Evolutionary conservation across 768 basidiomycete species (phyloP).

Genomic region (Boletus edulis): DNA sequence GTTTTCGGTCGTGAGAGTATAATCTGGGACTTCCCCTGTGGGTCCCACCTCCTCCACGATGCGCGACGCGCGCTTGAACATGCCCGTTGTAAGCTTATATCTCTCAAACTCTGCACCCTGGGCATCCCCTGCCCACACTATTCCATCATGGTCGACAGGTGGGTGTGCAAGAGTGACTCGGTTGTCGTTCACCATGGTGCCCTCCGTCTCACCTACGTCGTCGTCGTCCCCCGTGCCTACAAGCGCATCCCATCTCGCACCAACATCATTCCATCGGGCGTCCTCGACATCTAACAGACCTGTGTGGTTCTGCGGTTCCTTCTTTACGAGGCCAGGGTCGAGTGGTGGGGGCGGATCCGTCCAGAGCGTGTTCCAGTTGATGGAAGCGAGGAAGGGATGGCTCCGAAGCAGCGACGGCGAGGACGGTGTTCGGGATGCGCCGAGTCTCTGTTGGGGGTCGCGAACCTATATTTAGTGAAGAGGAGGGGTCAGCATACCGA

Average conservation of each 20-base stretch:
- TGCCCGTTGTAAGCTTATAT: conserved; percentile 15
- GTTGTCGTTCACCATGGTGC: conserved; percentile 1
- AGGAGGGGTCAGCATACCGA: background rate
- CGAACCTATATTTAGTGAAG: conserved; percentile 43
- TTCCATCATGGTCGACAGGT: conserved; percentile 32
- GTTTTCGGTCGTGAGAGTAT: conserved; percentile 12
- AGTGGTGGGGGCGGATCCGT: conserved; percentile 55
- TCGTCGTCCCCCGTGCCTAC: conserved; percentile 29
- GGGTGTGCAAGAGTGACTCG: background rate
- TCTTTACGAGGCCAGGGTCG: conserved; percentile 57
- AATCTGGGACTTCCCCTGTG: conserved; percentile 39
- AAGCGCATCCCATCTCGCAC: conserved; percentile 52
- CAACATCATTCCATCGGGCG: conserved; percentile 50
- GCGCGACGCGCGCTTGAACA: conserved; percentile 22
- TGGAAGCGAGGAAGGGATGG: conserved; percentile 59
- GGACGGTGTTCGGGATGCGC: conserved; percentile 42
- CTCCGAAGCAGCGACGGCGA: conserved; percentile 47
- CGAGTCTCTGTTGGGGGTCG: conserved; percentile 59
- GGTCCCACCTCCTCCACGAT: conserved; percentile 42
- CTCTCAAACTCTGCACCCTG: conserved; percentile 33
- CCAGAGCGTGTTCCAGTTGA: conserved; percentile 69
- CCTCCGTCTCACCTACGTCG: conserved; percentile 18
- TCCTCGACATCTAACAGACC: conserved; percentile 24
- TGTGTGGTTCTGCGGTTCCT: conserved; percentile 29
- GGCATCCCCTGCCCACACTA: conserved; percentile 54